Percentiles rank a stretch among this genome's conserved stretches.
Conservation (phyloP, 164 flowering plant species). For the Sextonia rubra region DNA sequence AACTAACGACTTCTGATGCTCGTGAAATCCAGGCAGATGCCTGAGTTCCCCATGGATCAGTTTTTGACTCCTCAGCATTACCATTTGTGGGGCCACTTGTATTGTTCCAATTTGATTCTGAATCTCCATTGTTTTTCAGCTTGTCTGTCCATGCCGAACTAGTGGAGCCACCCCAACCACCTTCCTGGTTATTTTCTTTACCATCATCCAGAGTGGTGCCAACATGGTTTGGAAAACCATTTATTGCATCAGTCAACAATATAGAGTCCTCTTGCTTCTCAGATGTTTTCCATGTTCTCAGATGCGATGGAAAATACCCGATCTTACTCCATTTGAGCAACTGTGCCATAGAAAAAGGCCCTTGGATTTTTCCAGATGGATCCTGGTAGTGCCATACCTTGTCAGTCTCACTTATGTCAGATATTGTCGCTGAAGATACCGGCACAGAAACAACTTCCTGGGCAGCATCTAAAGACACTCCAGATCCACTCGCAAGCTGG, state of each 20-base stretch:
- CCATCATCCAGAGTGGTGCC: not conserved
- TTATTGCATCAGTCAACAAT: conserved; percentile 61
- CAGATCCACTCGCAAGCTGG: not conserved
- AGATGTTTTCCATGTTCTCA: conserved; percentile 62
- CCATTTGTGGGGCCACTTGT: conserved; percentile 11
- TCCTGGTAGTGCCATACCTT: conserved; percentile 90
- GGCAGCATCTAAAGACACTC: conserved; percentile 2
- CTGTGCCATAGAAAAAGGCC: conserved; percentile 91
- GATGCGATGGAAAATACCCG: conserved; percentile 73
- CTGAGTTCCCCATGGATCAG: conserved; percentile 12
- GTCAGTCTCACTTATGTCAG: conserved; percentile 53
- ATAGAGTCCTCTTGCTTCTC: conserved; percentile 61
- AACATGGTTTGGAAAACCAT: conserved; percentile 13
- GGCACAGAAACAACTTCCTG: conserved; percentile 26
- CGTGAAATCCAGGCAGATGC: conserved; percentile 28
- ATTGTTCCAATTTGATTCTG: conserved; percentile 13
- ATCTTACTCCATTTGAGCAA: conserved; percentile 82
- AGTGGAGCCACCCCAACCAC: conserved; percentile 6
- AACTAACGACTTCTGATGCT: conserved; percentile 14
- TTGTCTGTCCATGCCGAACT: conserved; percentile 9
- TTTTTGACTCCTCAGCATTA: conserved; percentile 5
- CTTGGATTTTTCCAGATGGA: conserved; percentile 83
- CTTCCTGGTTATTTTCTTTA: conserved; percentile 1
- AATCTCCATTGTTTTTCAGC: conserved; percentile 8
- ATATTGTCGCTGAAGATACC: conserved; percentile 17